Percentiles rank a stretch among this genome's conserved stretches.
phyloP scores from a whole-genome alignment of 208 protist genomes.

The Trypanosoma cruzi region DNA sequence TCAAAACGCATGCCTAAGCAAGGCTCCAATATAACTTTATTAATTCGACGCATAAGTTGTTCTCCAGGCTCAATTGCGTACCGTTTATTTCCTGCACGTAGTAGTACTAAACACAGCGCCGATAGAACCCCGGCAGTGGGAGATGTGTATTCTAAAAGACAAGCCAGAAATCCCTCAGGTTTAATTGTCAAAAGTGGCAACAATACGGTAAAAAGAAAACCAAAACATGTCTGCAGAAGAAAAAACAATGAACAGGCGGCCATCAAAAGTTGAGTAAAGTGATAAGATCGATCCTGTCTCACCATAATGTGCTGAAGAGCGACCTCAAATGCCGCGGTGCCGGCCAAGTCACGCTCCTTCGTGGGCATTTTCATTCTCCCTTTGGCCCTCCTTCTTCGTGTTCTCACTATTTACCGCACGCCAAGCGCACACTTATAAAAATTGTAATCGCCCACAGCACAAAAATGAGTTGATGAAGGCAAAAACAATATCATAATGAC shows the following conservation, averaged over 20 bases:
- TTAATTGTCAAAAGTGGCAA: constrained; percentile 44
- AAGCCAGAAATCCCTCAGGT: constrained; percentile 11
- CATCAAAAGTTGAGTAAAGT: constrained; percentile 78
- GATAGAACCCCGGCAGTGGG: constrained; percentile 33
- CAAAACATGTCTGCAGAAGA: constrained; percentile 44
- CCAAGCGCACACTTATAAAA: not conserved
- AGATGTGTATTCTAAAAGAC: constrained; percentile 26
- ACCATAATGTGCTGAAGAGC: constrained; percentile 78
- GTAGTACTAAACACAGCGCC: constrained; percentile 55
- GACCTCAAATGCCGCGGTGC: constrained; percentile 83
- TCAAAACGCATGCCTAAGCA: constrained; percentile 83
- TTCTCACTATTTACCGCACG: not conserved
- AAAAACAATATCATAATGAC: not conserved
- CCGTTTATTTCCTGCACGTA: constrained; percentile 67
- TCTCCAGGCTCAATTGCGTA: constrained; percentile 85
- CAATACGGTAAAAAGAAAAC: constrained; percentile 38
- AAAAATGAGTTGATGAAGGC: constrained; percentile 10
- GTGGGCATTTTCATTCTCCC: constrained; percentile 8
- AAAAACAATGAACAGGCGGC: constrained; percentile 71
- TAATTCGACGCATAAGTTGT: constrained; percentile 73
- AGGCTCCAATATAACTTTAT: constrained; percentile 74
- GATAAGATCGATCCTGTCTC: constrained; percentile 84
- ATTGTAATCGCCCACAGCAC: not conserved
- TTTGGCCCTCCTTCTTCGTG: not conserved
- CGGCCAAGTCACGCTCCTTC: constrained; percentile 80